Conservation (phyloP, 129 eudicot genomes). For the Escallonia herrerae region DNA sequence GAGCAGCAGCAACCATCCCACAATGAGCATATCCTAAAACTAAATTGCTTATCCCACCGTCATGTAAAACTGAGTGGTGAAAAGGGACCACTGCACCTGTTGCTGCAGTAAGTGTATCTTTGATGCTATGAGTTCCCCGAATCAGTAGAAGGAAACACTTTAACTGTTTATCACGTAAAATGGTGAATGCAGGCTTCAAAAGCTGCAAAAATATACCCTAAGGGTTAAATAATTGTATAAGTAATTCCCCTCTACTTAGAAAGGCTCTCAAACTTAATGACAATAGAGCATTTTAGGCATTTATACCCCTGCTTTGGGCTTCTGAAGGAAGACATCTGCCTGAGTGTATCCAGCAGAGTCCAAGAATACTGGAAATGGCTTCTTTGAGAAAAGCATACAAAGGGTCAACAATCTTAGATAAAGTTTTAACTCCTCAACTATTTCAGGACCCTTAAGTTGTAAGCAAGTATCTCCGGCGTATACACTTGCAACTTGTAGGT, state of each 20-base stretch:
- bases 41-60: conserved; percentile 89
- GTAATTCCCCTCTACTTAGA: not conserved
- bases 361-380: conserved; percentile 91
- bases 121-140: conserved; percentile 97
- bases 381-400: conserved; percentile 90
- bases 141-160: conserved; percentile 83
- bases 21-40: conserved; percentile 98
- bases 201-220: conserved; percentile 45
- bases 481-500: conserved; percentile 79
- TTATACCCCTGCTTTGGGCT: conserved; percentile 96
- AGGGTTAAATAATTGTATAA: conserved; percentile 3
- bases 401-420: conserved; percentile 66
- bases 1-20: conserved; percentile 99
- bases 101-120: conserved; percentile 95
- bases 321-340: conserved; percentile 78
- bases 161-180: conserved; percentile 58
- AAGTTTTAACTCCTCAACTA: conserved; percentile 57
- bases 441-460: conserved; percentile 69
- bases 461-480: conserved; percentile 78
- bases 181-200: conserved; percentile 95
- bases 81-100: conserved; percentile 99
- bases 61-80: conserved; percentile 93
- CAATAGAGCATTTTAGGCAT: not conserved
- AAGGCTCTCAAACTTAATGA: not conserved
- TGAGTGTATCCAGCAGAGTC: conserved; percentile 86